Evolutionary conservation across 192 early-diverging fungal genomes (phyloP), one percentile per base, ranked within the genome.

Genomic region (Glomus cerebriforme): DNA sequence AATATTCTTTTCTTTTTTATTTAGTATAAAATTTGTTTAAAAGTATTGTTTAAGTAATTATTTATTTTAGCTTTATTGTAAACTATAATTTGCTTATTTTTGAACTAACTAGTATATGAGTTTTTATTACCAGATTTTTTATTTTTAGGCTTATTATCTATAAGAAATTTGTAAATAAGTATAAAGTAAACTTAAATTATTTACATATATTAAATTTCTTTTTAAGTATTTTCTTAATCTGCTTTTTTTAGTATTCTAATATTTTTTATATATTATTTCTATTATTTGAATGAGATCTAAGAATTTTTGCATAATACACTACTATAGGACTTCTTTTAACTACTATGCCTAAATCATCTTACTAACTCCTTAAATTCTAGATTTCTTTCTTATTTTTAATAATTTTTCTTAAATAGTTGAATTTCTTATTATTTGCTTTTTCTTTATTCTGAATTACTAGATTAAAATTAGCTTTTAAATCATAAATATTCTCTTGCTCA

Each of bases 61-160:
- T 74, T 47, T 59, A 74, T 74, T 74, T 74, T 49, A 35, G 72
- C n/a, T n/a, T n/a, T n/a, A n/a, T n/a, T n/a, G n/a, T n/a, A n/a
- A n/a, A n/a, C n/a, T n/a, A n/a, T n/a, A n/a, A n/a, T n/a, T n/a
- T n/a, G n/a, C n/a, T n/a, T n/a, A n/a, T n/a, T n/a, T n/a, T n/a
- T n/a, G n/a, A 74, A 31, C 58, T 49, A 74, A 35, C 59, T 49
- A 32, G 27, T 74, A 59, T 10, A 1, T 32, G 73, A 32, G 29
- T 59, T 74, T 17, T 59, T 74, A 31, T 74, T 74, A 7, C 1
- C 59, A 32, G 2, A 0, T 35, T 74, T n/a, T 19, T 74, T 29
- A 37, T 74, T 74, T 17, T 31, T 49, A 2, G 73, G 31, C 34
- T 74, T 74, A 26, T 74, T 29, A 74, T 59, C 73, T 59, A 74